A percentile compares a stretch with the other conserved stretches of the same genome.
phyloP scores from a whole-genome alignment of 2,329 filamentous ascomycete species.

The Cladophialophora psammophila region DNA sequence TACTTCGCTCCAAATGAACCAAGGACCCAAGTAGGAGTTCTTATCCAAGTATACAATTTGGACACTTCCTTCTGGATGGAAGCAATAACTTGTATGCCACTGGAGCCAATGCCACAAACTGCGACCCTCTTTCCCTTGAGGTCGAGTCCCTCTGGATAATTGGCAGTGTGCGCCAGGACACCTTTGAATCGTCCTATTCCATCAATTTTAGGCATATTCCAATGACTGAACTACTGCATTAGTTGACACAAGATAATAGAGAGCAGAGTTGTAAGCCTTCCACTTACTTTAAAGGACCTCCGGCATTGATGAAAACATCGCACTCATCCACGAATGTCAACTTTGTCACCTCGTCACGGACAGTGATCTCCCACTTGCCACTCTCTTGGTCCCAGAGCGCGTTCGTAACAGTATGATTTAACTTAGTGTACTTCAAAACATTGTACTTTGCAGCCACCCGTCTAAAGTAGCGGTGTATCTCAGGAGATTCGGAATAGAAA shows the following conservation, averaged over 20 bases:
- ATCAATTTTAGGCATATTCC: slow-evolving; percentile 49
- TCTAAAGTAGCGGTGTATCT: slow-evolving; percentile 45
- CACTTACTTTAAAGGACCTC: slow-evolving; percentile 49
- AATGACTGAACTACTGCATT: slow-evolving; percentile 35
- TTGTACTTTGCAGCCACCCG: slow-evolving; percentile 38
- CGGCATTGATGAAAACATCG: slow-evolving; percentile 43
- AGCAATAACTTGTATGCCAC: slow-evolving; percentile 44
- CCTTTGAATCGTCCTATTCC: slow-evolving; percentile 49
- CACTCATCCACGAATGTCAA: slow-evolving; percentile 38
- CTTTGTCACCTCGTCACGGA: slow-evolving; percentile 35
- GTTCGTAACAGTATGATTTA: slow-evolving; percentile 41
- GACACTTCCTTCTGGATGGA: slow-evolving; percentile 49
- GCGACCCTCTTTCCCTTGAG: slow-evolving; percentile 41
- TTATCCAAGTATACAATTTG: slow-evolving; percentile 43
- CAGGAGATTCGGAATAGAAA: slow-evolving; percentile 37
- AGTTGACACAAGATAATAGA: background rate
- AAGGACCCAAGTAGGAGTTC: slow-evolving; percentile 44
- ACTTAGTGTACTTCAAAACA: slow-evolving; percentile 40
- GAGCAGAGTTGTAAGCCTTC: no score
- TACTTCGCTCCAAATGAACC: slow-evolving; percentile 37
- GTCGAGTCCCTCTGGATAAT: slow-evolving; percentile 44
- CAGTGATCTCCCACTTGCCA: slow-evolving; percentile 42
- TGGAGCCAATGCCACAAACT: slow-evolving; percentile 41
- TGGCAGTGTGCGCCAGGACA: slow-evolving; percentile 45
- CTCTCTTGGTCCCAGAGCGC: slow-evolving; percentile 43